Evolutionary conservation across 2,329 filamentous ascomycete genomes (phyloP).

Genomic region (Trichoderma cornu-damae): DNA sequence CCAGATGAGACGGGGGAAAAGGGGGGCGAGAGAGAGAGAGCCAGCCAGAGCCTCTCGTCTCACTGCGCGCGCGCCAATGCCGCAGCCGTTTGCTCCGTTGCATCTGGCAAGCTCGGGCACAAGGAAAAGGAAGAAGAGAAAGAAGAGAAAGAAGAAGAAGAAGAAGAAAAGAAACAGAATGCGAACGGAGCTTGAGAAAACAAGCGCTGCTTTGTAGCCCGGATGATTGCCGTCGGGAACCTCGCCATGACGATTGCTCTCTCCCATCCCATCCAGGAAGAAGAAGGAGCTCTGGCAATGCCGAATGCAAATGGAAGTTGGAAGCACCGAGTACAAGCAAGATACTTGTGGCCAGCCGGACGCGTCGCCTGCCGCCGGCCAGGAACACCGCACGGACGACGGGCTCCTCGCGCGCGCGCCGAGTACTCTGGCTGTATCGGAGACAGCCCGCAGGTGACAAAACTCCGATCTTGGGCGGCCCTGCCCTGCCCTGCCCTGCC

Average conservation of each 20-base stretch:
- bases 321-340: background rate
- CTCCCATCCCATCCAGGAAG: no score
- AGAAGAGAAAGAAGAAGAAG: background rate
- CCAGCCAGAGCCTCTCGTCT: background rate
- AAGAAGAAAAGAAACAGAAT: no score
- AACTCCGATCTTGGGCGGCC: slow-evolving; percentile 7
- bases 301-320: no score
- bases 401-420: background rate
- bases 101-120: background rate
- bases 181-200: no score
- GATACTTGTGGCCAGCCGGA: background rate
- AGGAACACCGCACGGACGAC: background rate
- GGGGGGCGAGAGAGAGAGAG: no score
- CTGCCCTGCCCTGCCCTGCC: background rate
- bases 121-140: background rate
- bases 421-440: slow-evolving; percentile 5
- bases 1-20: background rate
- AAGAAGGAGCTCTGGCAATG: no score
- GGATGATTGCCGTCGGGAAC: no score
- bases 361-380: background rate
- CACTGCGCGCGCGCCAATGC: background rate
- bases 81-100: background rate
- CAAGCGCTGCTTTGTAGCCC: no score
- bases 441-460: slow-evolving; percentile 1
- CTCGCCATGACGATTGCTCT: no score